These are phyloP conservation scores for Pythium insidiosum DNA, from an alignment of 352 stramenopile genomes.

Conservation along the genomic window DNA sequence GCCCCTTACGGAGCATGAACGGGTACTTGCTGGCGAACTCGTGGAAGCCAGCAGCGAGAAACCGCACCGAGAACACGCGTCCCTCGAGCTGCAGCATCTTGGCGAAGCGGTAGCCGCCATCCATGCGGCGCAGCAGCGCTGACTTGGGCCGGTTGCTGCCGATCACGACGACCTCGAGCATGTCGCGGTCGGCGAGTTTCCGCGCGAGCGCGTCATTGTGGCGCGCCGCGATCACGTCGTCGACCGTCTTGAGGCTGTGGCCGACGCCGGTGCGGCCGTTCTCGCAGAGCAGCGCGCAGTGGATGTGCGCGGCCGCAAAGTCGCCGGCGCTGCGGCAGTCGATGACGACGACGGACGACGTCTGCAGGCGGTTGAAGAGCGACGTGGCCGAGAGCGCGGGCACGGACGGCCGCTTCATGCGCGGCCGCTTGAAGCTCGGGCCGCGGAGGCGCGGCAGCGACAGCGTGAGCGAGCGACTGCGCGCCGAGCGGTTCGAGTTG, in stretches of 20 bases:
- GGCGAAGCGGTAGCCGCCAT: slow-evolving; percentile 65
- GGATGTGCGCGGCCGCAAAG: slow-evolving; percentile 33
- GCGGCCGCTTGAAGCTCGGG: slow-evolving; percentile 18
- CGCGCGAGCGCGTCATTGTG: slow-evolving; percentile 21
- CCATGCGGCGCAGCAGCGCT: slow-evolving; percentile 46
- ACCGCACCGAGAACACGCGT: slow-evolving; percentile 64
- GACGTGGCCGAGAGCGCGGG: slow-evolving; percentile 51
- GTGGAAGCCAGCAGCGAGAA: slow-evolving; percentile 54
- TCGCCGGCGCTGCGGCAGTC: slow-evolving; percentile 52
- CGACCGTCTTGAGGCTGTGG: slow-evolving; percentile 35
- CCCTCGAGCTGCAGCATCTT: slow-evolving; percentile 54
- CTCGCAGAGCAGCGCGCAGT: slow-evolving; percentile 46
- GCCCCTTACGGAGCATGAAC: slow-evolving; percentile 38
- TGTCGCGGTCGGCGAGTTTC: slow-evolving; percentile 45
- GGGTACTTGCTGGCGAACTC: slow-evolving; percentile 62
- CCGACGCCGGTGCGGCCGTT: slow-evolving; percentile 12
- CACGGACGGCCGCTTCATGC: slow-evolving; percentile 21
- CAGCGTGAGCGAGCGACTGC: slow-evolving; percentile 14
- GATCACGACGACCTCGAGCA: slow-evolving; percentile 69
- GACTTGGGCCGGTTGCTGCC: slow-evolving; percentile 37
- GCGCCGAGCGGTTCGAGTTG: slow-evolving; percentile 4
- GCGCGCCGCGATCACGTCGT: slow-evolving; percentile 36
- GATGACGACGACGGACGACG: slow-evolving; percentile 47
- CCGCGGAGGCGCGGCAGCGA: slow-evolving; percentile 12
- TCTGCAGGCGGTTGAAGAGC: slow-evolving; percentile 75